A percentile compares a stretch with the other conserved stretches of the same genome.
Evolutionary conservation across 352 stramenopile species (phyloP).

Genomic region (Globisporangium heterothallicum): DNA sequence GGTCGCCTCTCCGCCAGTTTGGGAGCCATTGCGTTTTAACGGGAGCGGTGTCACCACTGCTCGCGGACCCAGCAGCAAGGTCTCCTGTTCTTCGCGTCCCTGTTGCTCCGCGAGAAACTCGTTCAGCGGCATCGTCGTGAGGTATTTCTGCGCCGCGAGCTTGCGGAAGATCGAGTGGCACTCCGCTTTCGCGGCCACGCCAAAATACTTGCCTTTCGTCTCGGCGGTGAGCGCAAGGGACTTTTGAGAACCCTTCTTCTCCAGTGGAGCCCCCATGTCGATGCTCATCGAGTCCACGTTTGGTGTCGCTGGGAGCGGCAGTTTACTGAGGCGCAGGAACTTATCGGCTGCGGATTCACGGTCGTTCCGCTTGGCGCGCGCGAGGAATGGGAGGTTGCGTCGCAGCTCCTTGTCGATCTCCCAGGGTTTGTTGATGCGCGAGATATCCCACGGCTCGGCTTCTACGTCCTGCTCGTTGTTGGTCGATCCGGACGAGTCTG

Average conservation of each 20-base stretch:
- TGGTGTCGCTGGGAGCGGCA: constrained; percentile 29
- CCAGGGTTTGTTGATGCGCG: constrained; percentile 66
- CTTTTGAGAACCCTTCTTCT: constrained; percentile 21
- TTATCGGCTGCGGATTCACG: constrained; percentile 49
- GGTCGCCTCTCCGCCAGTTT: not conserved
- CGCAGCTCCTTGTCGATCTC: constrained; percentile 59
- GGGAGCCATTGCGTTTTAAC: not conserved
- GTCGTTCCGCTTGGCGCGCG: constrained; percentile 37
- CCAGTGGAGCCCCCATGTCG: constrained; percentile 22
- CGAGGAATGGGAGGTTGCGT: constrained; percentile 52
- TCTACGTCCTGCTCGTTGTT: constrained; percentile 6
- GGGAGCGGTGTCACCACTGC: constrained; percentile 2
- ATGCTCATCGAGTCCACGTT: constrained; percentile 25
- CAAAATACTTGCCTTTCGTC: constrained; percentile 68
- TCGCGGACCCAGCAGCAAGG: not conserved
- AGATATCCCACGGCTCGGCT: constrained; percentile 50
- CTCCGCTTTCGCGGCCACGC: constrained; percentile 33
- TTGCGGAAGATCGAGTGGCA: constrained; percentile 67
- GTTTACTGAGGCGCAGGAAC: constrained; percentile 57
- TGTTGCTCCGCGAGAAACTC: constrained; percentile 46
- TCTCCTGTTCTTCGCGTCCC: constrained; percentile 19
- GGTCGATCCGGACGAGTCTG: not conserved
- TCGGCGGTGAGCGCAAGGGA: constrained; percentile 38
- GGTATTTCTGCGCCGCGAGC: constrained; percentile 58
- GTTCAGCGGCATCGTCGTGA: constrained; percentile 40